These are phyloP conservation scores for Carnegiea gigantea DNA, from an alignment of 179 eudicot genomes.

Conservation along the genomic window DNA sequence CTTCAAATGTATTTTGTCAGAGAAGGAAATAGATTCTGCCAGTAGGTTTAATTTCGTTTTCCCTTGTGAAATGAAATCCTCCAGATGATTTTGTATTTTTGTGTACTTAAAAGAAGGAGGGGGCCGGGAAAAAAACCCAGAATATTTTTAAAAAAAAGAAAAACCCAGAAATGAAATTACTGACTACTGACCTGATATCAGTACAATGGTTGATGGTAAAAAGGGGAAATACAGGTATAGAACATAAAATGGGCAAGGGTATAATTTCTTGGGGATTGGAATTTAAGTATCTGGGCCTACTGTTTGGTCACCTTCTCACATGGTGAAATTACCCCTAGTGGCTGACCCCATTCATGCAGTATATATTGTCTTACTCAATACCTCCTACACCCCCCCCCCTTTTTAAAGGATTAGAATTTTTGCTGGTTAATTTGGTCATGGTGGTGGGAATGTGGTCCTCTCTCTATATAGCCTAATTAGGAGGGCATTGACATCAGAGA, in stretches of 20 bases:
- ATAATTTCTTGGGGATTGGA: slow-evolving; percentile 27
- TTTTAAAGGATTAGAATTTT: slow-evolving; percentile 7
- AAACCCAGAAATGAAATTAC: not conserved
- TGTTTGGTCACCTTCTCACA: slow-evolving; percentile 23
- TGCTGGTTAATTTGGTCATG: not conserved
- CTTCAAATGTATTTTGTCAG: not conserved
- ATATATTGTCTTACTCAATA: not conserved
- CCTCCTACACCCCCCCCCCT: not conserved
- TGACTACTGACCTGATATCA: not conserved
- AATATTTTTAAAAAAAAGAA: not conserved
- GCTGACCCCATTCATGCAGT: slow-evolving; percentile 15
- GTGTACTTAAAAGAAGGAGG: not conserved
- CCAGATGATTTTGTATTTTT: not conserved
- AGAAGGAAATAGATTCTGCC: not conserved
- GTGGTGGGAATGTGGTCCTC: slow-evolving; percentile 21
- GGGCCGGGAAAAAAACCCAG: too few relatives aligned
- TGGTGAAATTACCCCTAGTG: slow-evolving; percentile 1
- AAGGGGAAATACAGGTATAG: not conserved
- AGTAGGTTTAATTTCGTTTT: not conserved
- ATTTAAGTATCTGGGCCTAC: not conserved
- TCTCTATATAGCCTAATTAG: not conserved
- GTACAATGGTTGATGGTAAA: not conserved
- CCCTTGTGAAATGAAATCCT: not conserved
- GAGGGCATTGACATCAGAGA: slow-evolving; percentile 9
- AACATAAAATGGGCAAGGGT: slow-evolving; percentile 8